Percentiles rank a stretch among this genome's conserved stretches.
These are phyloP conservation scores for Colletotrichum salicis DNA, from an alignment of 2,329 filamentous ascomycete genomes.

Conservation along the genomic window DNA sequence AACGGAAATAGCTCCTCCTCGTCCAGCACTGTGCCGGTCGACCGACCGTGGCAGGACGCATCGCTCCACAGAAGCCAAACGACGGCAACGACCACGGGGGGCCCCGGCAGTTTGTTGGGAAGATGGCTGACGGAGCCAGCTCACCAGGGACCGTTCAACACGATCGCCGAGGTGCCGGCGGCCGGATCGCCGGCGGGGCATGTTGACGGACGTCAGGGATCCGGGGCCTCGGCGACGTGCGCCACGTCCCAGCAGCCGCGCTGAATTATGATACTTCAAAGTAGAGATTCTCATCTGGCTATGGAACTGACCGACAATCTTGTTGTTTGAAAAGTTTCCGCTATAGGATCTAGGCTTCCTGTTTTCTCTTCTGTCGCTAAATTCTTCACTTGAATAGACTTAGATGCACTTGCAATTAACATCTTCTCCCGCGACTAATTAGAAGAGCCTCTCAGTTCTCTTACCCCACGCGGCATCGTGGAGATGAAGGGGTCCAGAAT, in stretches of 20 bases:
- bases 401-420: slow-evolving; percentile 1
- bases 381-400: background rate
- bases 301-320: background rate
- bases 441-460: background rate
- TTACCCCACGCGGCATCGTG: background rate
- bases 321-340: background rate
- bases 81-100: background rate
- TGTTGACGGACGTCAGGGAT: slow-evolving; percentile 4
- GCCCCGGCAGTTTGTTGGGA: slow-evolving; percentile 2
- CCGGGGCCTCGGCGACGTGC: slow-evolving; percentile 21
- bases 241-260: slow-evolving; percentile 14
- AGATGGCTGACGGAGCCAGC: slow-evolving; percentile 30
- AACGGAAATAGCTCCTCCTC: background rate
- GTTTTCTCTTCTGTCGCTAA: background rate
- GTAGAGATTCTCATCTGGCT: background rate
- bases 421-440: background rate
- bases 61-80: slow-evolving; percentile 12
- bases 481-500: background rate
- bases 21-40: slow-evolving; percentile 17
- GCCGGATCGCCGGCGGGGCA: slow-evolving; percentile 9
- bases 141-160: slow-evolving; percentile 32
- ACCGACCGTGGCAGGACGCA: slow-evolving; percentile 26
- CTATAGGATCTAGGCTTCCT: too few species aligned
- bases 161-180: slow-evolving; percentile 28
- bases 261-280: background rate